These are phyloP conservation scores for Agapanthus africanus DNA, from an alignment of 106 monocot species.

Conservation along the genomic window DNA sequence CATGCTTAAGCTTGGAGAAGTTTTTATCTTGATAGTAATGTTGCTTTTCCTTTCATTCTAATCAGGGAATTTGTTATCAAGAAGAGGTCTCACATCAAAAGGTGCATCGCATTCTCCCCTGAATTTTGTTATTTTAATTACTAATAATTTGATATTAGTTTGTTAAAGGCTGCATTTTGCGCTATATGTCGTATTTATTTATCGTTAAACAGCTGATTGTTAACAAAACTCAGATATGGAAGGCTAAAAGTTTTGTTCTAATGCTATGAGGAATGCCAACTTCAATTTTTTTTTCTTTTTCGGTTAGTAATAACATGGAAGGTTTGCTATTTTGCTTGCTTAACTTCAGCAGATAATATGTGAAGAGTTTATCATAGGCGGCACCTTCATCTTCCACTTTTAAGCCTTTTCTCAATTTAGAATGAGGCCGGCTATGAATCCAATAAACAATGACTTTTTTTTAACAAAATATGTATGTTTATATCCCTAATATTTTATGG, in stretches of 20 bases:
- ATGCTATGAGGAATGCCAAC: not conserved
- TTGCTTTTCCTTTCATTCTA: not conserved
- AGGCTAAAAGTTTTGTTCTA: not conserved
- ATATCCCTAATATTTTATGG: no score
- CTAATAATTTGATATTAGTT: not conserved
- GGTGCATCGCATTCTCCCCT: conserved; percentile 13
- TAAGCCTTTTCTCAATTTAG: no score
- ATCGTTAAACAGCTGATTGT: not conserved
- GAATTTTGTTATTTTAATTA: not conserved
- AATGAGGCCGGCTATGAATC: no score
- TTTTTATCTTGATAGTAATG: not conserved
- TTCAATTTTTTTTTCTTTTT: no score
- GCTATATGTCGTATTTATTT: not conserved
- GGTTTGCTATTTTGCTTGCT: no score
- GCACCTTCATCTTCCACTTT: no score
- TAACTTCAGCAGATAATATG: no score
- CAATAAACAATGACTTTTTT: no score
- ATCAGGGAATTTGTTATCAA: conserved; percentile 26
- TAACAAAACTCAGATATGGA: not conserved
- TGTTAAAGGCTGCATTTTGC: not conserved
- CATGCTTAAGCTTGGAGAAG: not conserved
- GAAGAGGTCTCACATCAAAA: conserved; percentile 19
- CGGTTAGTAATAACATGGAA: no score
- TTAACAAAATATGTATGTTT: no score
- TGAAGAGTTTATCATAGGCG: no score